phyloP scores from a whole-genome alignment of 345 rosid genomes.

The Brassica incana region DNA sequence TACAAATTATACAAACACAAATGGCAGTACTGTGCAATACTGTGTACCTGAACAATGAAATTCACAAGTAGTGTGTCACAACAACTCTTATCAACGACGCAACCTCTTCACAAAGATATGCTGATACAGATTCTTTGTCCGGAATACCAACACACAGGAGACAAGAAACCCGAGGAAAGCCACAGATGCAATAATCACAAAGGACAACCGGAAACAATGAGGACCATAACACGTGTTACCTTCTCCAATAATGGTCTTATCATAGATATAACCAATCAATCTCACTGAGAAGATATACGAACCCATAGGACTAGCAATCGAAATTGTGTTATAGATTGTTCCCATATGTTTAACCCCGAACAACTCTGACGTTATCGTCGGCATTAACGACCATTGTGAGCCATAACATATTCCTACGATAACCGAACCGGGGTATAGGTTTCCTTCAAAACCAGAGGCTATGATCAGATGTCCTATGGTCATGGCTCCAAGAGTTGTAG shows the following conservation, averaged over 20 bases:
- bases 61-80: neutral
- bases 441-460: conserved; percentile 63
- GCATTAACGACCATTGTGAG: conserved; percentile 82
- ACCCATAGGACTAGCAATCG: conserved; percentile 75
- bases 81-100: neutral
- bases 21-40: neutral
- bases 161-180: conserved; percentile 61
- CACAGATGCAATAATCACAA: conserved; percentile 63
- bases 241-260: conserved; percentile 46
- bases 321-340: conserved; percentile 78
- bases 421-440: conserved; percentile 59
- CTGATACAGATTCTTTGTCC: conserved; percentile 61
- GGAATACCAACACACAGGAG: conserved; percentile 49
- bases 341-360: conserved; percentile 82
- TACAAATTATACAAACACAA: neutral
- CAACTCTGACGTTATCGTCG: conserved; percentile 65
- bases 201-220: conserved; percentile 67
- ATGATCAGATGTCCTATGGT: conserved; percentile 55
- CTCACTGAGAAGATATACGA: conserved; percentile 79
- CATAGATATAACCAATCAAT: conserved; percentile 74
- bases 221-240: conserved; percentile 59
- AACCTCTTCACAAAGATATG: conserved; percentile 50
- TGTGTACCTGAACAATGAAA: neutral
- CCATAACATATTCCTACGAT: conserved; percentile 77
- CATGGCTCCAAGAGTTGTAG: conserved; percentile 59